Conservation (phyloP, 148 eudicot genomes). For the Limonium bicolor region DNA sequence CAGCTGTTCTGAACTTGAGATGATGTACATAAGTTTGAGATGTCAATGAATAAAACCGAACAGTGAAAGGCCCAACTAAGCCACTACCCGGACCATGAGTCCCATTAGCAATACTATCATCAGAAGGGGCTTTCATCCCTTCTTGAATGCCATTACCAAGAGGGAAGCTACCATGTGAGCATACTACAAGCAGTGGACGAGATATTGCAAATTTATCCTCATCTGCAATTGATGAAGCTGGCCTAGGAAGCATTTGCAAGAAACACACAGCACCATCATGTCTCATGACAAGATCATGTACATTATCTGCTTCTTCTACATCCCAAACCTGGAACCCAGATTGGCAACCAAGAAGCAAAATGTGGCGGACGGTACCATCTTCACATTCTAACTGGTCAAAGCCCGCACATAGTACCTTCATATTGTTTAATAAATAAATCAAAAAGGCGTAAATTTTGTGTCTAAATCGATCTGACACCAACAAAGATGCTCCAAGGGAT, state of each 20-base stretch:
- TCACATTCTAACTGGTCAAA: constrained; percentile 64
- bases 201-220: constrained; percentile 23
- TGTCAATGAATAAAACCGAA: constrained; percentile 59
- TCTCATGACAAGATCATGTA: constrained; percentile 45
- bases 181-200: constrained; percentile 57
- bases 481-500: too few species aligned
- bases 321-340: constrained; percentile 87
- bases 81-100: constrained; percentile 18
- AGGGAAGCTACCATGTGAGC: constrained; percentile 37
- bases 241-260: constrained; percentile 65
- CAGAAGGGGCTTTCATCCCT: too few species aligned
- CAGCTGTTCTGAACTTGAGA: constrained; percentile 49
- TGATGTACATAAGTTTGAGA: constrained; percentile 48
- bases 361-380: constrained; percentile 26
- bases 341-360: constrained; percentile 64
- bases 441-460: constrained; percentile 2
- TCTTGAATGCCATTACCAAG: constrained; percentile 24
- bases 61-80: too few species aligned
- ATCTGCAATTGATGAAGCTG: constrained; percentile 26
- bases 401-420: constrained; percentile 93
- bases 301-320: constrained; percentile 73
- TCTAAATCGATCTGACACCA: not conserved
- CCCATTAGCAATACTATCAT: not conserved
- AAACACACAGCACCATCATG: constrained; percentile 63
- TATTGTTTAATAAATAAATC: too few species aligned